Evolutionary conservation across 768 basidiomycete species (phyloP).

Genomic region (Hericium rajendrae): DNA sequence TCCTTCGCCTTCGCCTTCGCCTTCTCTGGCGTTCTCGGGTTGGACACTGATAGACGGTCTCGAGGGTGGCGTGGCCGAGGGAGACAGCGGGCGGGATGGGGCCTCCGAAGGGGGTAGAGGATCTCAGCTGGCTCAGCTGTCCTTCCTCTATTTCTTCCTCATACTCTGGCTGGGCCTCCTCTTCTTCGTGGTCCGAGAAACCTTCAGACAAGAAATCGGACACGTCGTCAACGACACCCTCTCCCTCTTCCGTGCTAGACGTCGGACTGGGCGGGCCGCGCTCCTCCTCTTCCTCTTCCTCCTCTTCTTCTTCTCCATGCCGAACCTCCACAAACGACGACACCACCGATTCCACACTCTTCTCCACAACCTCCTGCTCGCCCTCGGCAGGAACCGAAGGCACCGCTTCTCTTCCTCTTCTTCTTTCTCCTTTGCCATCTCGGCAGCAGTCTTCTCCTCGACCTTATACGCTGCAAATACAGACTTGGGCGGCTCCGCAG

Average conservation of each 20-base stretch:
- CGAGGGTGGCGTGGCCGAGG: slow-evolving; percentile 16
- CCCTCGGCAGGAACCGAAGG: slow-evolving; percentile 3
- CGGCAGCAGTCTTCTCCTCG: slow-evolving; percentile 2
- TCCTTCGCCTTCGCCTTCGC: slow-evolving; percentile 4
- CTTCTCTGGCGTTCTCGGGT: slow-evolving; percentile 20
- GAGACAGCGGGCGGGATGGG: slow-evolving; percentile 23
- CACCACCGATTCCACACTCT: not conserved
- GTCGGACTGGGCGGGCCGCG: slow-evolving; percentile 3
- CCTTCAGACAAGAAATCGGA: slow-evolving; percentile 13
- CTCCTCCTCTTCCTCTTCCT: slow-evolving; percentile 13
- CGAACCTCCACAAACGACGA: slow-evolving; percentile 12
- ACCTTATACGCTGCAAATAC: not conserved
- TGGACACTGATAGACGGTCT: not conserved
- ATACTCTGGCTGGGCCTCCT: slow-evolving; percentile 11
- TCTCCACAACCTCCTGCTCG: slow-evolving; percentile 6
- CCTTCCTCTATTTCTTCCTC: slow-evolving; percentile 10
- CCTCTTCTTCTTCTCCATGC: slow-evolving; percentile 9
- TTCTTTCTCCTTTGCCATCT: not conserved
- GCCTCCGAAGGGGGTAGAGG: slow-evolving; percentile 37
- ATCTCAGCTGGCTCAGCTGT: slow-evolving; percentile 22
- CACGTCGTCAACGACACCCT: slow-evolving; percentile 8
- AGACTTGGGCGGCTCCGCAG: not conserved
- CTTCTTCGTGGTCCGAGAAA: slow-evolving; percentile 20
- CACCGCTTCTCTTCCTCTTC: not conserved
- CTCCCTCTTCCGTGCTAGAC: slow-evolving; percentile 11